Evolutionary conservation across 148 eudicot species (phyloP).

Genomic region (Silene conica): DNA sequence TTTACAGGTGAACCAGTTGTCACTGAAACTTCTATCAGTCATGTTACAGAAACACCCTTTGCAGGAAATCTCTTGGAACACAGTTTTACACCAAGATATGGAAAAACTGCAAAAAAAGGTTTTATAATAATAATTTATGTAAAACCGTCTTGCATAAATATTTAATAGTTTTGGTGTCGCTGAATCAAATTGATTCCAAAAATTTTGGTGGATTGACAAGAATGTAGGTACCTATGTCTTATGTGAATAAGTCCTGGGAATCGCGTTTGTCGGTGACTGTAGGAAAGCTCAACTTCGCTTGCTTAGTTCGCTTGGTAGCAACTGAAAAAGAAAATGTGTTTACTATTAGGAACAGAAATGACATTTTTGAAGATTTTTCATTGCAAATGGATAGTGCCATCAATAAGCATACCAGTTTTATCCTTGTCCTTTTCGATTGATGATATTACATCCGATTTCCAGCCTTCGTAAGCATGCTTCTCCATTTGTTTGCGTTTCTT

Average conservation of each 20-base stretch:
- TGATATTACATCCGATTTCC: constrained; percentile 74
- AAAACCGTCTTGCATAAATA: too few relatives aligned
- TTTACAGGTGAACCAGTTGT: constrained; percentile 7
- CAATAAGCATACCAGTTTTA: constrained; percentile 28
- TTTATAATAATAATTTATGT: too few relatives aligned
- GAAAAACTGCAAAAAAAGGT: not conserved
- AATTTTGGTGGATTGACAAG: not conserved
- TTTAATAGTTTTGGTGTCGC: not conserved
- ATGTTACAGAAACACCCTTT: constrained; percentile 11
- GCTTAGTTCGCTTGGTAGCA: constrained; percentile 48
- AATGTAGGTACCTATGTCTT: constrained; percentile 11
- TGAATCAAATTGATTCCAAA: not conserved
- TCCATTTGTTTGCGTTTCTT: constrained; percentile 74
- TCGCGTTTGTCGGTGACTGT: constrained; percentile 35
- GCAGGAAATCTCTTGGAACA: not conserved
- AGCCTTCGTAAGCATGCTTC: constrained; percentile 56
- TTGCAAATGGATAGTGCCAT: constrained; percentile 1
- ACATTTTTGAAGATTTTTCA: not conserved
- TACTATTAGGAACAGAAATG: constrained; percentile 1
- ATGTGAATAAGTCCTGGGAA: constrained; percentile 37
- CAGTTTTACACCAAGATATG: not conserved
- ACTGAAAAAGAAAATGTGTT: constrained; percentile 28
- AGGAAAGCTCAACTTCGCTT: constrained; percentile 51
- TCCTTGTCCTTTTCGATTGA: constrained; percentile 45
- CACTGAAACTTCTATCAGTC: constrained; percentile 7